Evolutionary conservation across 2,329 filamentous ascomycete genomes (phyloP), one percentile per base, ranked within the genome.

Genomic region (Paramyrothecium sp.): DNA sequence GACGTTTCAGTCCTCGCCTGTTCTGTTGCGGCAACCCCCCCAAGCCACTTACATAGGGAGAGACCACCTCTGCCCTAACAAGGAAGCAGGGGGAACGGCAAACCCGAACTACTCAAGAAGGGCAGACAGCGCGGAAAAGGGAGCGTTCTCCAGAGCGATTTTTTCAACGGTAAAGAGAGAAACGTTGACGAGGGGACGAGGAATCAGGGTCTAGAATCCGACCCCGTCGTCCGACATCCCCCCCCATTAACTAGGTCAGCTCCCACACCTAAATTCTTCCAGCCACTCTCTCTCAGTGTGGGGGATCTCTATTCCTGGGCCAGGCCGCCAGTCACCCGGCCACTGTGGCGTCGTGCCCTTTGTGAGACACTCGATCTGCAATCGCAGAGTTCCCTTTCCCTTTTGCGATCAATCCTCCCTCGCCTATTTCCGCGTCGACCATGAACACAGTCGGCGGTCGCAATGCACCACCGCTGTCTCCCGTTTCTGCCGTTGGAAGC

Each of bases 401-500:
- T 67, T 44, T 16, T 44, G 38, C 63, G 59, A 60, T 57, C 57
- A 55, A 54, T 55, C 51, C 55, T 56, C 56, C 58, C 63, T 57
- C 60, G 56, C 56, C 59, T 60, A 60, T 62, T 58, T 54, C 59
- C 58, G 57, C 56, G 65, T 64, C 61, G 64, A 84, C 73, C 78
- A 90, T 91, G 88, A 90, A 70, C 71, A 19, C 38, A 16, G 68
- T 69, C 68, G 82, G 80, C 71, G 83, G 81, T 72, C 85, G 84
- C 77, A 87, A 89, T 84, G 88, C 86, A 77, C 38, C 38, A 44
- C 88, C 89, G 71, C 81, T 93, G 73, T 93, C 91, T 71, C 91
- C 91, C 70, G 84, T 92, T 73, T 95, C 91, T 77, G 78, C 90
- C 81, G 88, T 89, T 73, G 91, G 89, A 73, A 92, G 87, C 80